Conservation (phyloP, 306 rosid species). For the Malus orientalis region DNA sequence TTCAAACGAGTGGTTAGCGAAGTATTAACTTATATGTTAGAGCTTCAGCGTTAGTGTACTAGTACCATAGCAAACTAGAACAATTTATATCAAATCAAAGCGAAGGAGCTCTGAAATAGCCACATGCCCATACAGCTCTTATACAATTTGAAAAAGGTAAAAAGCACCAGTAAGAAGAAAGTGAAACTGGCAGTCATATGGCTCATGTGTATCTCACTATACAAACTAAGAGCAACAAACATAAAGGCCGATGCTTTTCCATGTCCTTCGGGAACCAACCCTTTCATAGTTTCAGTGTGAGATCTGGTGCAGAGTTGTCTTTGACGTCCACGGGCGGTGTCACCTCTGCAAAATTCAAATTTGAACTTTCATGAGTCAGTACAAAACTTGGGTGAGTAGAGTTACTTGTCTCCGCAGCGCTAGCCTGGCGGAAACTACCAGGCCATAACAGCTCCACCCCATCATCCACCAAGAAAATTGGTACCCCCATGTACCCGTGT, state of each 20-base stretch:
- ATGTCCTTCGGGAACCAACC: constrained; percentile 9
- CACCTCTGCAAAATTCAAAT: constrained; percentile 44
- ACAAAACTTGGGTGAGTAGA: constrained; percentile 38
- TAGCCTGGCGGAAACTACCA: constrained; percentile 65
- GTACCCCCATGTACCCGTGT: constrained; percentile 46
- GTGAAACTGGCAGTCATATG: constrained; percentile 28
- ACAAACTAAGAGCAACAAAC: constrained; percentile 33
- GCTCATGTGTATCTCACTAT: constrained; percentile 38
- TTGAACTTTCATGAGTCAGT: constrained; percentile 34
- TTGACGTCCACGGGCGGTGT: constrained; percentile 34
- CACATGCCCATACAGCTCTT: constrained; percentile 27
- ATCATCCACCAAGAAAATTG: constrained; percentile 66
- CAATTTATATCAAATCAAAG: constrained; percentile 33
- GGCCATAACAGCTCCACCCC: constrained; percentile 76
- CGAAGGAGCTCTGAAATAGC: constrained; percentile 36
- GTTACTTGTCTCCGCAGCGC: constrained; percentile 20
- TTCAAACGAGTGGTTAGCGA: not conserved
- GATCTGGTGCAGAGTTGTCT: constrained; percentile 57
- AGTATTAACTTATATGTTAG: not conserved
- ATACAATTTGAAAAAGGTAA: constrained; percentile 27
- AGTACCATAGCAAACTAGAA: not conserved
- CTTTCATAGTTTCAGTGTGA: constrained; percentile 71
- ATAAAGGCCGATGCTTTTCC: constrained; percentile 26
- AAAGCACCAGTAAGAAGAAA: constrained; percentile 23
- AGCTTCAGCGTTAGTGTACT: not conserved